Evolutionary conservation across 2,329 filamentous ascomycete genomes (phyloP).

Genomic region (Talaromyces sp.): DNA sequence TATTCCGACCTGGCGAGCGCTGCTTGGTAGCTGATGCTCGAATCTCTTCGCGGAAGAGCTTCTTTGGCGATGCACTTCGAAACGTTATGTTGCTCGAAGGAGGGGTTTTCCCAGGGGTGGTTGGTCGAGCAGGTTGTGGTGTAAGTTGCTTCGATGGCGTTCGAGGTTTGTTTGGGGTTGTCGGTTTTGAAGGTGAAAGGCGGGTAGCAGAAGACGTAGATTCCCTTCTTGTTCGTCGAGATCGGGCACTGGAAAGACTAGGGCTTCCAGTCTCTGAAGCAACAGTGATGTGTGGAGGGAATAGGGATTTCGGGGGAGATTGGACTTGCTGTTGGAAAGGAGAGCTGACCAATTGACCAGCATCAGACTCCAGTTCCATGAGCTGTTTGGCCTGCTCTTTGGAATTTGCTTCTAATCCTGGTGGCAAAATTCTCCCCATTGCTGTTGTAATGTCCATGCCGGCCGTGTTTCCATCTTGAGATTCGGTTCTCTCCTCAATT

Average conservation of each 20-base stretch:
- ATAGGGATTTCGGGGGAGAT: constrained; percentile 25
- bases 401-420: constrained; percentile 32
- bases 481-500: constrained; percentile 35
- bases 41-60: constrained; percentile 41
- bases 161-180: constrained; percentile 35
- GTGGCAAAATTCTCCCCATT: constrained; percentile 57
- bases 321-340: constrained; percentile 38
- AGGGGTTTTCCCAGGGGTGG: constrained; percentile 48
- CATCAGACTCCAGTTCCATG: constrained; percentile 56
- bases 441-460: constrained; percentile 66
- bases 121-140: constrained; percentile 40
- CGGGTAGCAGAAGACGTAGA: constrained; percentile 42
- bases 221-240: constrained; percentile 44
- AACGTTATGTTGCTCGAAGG: constrained; percentile 43
- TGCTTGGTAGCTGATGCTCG: constrained; percentile 32
- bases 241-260: constrained; percentile 49
- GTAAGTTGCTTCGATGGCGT: constrained; percentile 40
- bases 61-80: constrained; percentile 47
- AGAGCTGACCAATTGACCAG: constrained; percentile 42
- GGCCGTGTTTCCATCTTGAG: constrained; percentile 43
- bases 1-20: constrained; percentile 30
- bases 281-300: constrained; percentile 31
- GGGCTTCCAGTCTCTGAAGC: constrained; percentile 52
- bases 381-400: constrained; percentile 50
- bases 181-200: constrained; percentile 29